Percentiles rank a stretch among this genome's conserved stretches.
Conservation (phyloP, 1,139 yeast species). For the Lodderomyces orthopsilosis region DNA sequence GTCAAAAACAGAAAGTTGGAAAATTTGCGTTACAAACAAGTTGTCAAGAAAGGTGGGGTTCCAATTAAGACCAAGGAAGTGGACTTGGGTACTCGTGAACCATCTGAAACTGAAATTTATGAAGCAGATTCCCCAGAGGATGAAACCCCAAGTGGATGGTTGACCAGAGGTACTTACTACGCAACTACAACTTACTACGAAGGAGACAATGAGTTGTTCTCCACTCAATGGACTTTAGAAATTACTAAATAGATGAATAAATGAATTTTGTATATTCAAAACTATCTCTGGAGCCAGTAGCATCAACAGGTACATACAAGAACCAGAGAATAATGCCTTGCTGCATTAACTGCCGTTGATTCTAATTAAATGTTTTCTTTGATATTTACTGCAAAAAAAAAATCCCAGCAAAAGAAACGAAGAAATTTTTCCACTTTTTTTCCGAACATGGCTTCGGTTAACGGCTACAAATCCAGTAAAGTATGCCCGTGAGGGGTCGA, state of each 20-base stretch:
- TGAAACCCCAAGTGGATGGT: conserved; percentile 41
- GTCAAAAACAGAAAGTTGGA: conserved; percentile 31
- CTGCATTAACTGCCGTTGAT: too few relatives aligned
- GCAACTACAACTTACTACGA: conserved; percentile 36
- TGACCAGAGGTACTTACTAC: conserved; percentile 36
- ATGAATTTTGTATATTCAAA: too few relatives aligned
- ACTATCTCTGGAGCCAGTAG: too few relatives aligned
- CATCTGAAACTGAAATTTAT: conserved; percentile 27
- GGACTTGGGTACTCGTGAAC: conserved; percentile 32
- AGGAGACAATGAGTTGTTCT: conserved; percentile 28
- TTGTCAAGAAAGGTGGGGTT: conserved; percentile 39
- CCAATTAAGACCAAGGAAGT: conserved; percentile 32
- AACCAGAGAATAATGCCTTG: too few relatives aligned
- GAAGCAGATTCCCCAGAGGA: conserved; percentile 33
- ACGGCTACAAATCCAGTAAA: too few relatives aligned
- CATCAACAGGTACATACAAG: too few relatives aligned
- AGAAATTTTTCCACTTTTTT: not conserved
- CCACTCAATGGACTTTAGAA: conserved; percentile 31
- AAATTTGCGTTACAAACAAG: conserved; percentile 36
- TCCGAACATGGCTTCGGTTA: not conserved
- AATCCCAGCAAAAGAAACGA: not conserved
- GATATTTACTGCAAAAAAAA: too few relatives aligned
- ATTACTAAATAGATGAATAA: conserved; percentile 8
- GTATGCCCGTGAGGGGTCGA: too few relatives aligned
- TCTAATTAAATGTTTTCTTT: too few relatives aligned